Conservation (phyloP, 257 asterid species). For the Pogostemon cablin region DNA sequence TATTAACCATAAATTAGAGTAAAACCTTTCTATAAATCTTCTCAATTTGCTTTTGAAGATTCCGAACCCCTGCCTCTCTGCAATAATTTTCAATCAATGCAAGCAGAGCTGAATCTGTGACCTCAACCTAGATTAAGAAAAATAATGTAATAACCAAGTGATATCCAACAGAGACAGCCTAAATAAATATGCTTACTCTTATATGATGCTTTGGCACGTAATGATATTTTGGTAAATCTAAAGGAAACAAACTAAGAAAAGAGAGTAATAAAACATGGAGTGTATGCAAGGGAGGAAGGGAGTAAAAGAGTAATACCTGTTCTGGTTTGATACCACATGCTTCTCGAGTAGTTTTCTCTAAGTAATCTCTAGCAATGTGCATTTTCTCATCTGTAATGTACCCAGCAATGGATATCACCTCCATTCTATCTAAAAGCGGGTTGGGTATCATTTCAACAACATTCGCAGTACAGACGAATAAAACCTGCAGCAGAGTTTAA, state of each 20-base stretch:
- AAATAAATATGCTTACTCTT: slow-evolving; percentile 12
- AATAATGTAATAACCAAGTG: slow-evolving; percentile 24
- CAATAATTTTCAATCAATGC: slow-evolving; percentile 91
- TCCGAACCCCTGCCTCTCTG: slow-evolving; percentile 99
- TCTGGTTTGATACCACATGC: slow-evolving; percentile 95
- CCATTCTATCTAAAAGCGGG: slow-evolving; percentile 99
- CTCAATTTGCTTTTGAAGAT: slow-evolving; percentile 99
- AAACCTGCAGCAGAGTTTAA: slow-evolving; percentile 61
- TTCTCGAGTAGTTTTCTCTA: slow-evolving; percentile 91
- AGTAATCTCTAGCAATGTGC: slow-evolving; percentile 96
- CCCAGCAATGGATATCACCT: slow-evolving; percentile 93
- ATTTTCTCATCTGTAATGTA: slow-evolving; percentile 95
- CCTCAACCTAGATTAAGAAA: slow-evolving; percentile 72
- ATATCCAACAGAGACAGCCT: slow-evolving; percentile 17
- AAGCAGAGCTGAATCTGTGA: slow-evolving; percentile 89
- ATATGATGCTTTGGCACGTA: slow-evolving; percentile 9
- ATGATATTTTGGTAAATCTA: neutral
- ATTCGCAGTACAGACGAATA: slow-evolving; percentile 96
- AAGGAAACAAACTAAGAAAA: slow-evolving; percentile 7
- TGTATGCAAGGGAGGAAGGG: slow-evolving; percentile 2
- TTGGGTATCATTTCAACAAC: slow-evolving; percentile 85
- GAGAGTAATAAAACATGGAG: neutral
- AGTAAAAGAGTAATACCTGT: slow-evolving; percentile 53
- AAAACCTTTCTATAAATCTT: slow-evolving; percentile 94
- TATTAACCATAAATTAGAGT: neutral